Base-by-base conservation (phyloP, 2,329 filamentous ascomycete genomes). In the Meredithiella fracta region DNA sequence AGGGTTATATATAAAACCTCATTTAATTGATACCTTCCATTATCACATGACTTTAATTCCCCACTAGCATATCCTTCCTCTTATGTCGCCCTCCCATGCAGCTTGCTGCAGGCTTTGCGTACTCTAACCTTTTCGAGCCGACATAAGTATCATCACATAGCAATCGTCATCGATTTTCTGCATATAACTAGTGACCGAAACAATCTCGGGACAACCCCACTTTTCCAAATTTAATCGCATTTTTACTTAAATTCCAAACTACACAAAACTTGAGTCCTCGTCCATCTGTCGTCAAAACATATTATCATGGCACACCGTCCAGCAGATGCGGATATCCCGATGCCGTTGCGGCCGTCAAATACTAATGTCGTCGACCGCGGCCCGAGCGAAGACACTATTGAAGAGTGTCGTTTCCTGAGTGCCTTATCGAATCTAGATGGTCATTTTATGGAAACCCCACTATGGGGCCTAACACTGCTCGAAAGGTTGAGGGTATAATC, bases 371-470 rank as follows among this genome's bases (percentile, higher is more conserved):
- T 50, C 3, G 23, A 29, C 42, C 47, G 37, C n/a, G 51, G 52
- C n/a, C 29, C 54, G 29, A 44, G 55, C n/a, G 55, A 57, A 17
- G 70, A 79, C 64, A 76, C 76, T 38, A 79, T 82, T 63, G 80
- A 83, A 66, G 80, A 83, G 68, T 72, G 79, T 58, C 76, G 72
- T 64, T 82, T 83, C 65, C 72, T 74, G 1, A 76, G 76, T 1
- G 77, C 76, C 15, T 70, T 83, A 63, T 74, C 80, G 63, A 77
- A 76, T 62, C 72, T 82, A 55, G 79, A 83, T 65, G 76, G 76
- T 47, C 77, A 82, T 66, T 80, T 78, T 63, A 76, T 73, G 59
- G 70, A 75, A 70, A 72, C 23, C 76, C 77, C 47, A 70, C 73
- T 31, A 78, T 82, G 68, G 79, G 79, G 1, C 71, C 73, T 17